Base-by-base conservation (phyloP, 164 flowering plant species). In the Aristolochia contorta region DNA sequence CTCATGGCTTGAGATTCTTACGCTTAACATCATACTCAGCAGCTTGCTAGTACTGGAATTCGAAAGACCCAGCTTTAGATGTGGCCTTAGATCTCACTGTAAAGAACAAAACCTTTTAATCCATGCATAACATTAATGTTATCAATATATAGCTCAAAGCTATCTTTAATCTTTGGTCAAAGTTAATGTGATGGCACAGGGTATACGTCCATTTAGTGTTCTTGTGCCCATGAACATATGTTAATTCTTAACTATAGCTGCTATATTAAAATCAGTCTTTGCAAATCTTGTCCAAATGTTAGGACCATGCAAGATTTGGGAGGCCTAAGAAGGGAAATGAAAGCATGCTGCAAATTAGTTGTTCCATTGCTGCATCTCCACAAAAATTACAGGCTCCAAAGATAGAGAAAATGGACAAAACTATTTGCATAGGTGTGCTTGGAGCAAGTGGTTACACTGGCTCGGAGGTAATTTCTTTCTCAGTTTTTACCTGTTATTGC, bases 381-480 rank as follows among this genome's bases (percentile, higher is more conserved):
- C 81, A 71, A 47, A 73, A 59, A 47, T 57, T 74, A 66, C 77
- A 69, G 54, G 30, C 47, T 61, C 19, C 61, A n/a, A 67, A 69
- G 58, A 45, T 63, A 9, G 66, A 65, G 33, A 75, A 74, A 47
- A 61, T 71, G 6, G 74, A 76, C 27, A 79, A 84, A 57, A 69
- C 69, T 8, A 79, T 78, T 59, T 84, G 91, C 1, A 72, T 91
- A 71, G 98, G 91, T 21, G 91, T 91, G 60, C 98, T 91, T 64
- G 98, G 98, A 57, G 96, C 98, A 15, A 91, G 98, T 75, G 98
- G 98, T 48, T 91, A 91, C 72, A 91, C 98, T 54, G 98, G 98
- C 63, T 85, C 96, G 1, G 98, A 91, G 91, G 98, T 91, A 71
- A 52, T 14, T 7, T 27, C 20, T 41, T 20, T 51, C 10, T 23